These are phyloP conservation scores for Tulasnella sp. DNA, from an alignment of 768 basidiomycete species.

Conservation along the genomic window DNA sequence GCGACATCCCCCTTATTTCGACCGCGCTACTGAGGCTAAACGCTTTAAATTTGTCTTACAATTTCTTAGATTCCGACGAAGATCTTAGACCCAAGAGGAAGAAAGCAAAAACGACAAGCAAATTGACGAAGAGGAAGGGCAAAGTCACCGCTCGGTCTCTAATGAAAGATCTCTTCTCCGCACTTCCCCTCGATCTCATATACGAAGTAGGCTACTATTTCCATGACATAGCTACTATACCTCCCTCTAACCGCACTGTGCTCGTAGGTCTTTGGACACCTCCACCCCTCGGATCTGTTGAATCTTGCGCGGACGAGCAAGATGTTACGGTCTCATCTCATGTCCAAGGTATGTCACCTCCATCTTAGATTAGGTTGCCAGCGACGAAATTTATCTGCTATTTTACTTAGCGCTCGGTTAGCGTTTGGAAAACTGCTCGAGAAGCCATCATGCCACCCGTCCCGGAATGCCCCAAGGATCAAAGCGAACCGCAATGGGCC, in stretches of 20 bases:
- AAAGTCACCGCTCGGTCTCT: not conserved
- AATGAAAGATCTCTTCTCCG: not conserved
- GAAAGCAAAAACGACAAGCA: not conserved
- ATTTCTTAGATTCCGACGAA: not conserved
- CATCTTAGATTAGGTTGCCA: too few species aligned
- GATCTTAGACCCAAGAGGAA: not conserved
- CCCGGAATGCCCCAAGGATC: conserved; percentile 3
- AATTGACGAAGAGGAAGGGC: not conserved
- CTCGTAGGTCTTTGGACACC: not conserved
- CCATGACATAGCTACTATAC: not conserved
- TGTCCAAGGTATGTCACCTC: not conserved
- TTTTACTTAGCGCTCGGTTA: not conserved
- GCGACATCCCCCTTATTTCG: not conserved
- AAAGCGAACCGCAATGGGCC: conserved; percentile 17
- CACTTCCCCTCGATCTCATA: not conserved
- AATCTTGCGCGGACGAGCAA: not conserved
- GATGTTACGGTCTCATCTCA: not conserved
- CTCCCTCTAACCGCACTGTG: too few species aligned
- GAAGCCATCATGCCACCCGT: not conserved
- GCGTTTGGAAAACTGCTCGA: not conserved
- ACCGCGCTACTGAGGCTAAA: too few species aligned
- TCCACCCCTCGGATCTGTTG: not conserved
- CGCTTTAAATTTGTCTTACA: too few species aligned
- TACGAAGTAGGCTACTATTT: not conserved
- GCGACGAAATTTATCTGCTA: not conserved